Evolutionary conservation across 1,284 basidiomycete species (phyloP).

Genomic region (Sanghuangporus weigelae): DNA sequence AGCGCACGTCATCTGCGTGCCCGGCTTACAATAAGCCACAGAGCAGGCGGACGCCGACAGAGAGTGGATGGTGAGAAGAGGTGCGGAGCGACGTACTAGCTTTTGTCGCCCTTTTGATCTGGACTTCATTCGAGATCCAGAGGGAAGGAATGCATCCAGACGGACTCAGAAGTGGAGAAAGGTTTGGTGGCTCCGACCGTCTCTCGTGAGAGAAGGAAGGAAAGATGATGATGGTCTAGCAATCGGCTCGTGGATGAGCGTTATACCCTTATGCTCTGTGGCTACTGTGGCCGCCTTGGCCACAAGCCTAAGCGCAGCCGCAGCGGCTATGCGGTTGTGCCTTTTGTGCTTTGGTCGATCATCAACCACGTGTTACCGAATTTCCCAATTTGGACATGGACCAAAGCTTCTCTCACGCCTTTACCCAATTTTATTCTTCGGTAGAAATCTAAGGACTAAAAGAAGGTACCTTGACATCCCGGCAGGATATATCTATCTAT

Average conservation of each 20-base stretch:
- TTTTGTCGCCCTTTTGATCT: not conserved
- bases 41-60: constrained; percentile 5
- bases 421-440: too few relatives aligned
- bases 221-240: not conserved
- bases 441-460: too few relatives aligned
- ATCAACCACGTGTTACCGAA: too few relatives aligned
- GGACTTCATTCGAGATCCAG: not conserved
- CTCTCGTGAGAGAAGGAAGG: not conserved
- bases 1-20: not conserved
- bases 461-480: too few relatives aligned
- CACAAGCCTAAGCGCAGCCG: not conserved
- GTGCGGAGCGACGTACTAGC: not conserved
- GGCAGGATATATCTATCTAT: too few relatives aligned
- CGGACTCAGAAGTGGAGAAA: not conserved
- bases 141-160: constrained; percentile 8
- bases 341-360: too few relatives aligned
- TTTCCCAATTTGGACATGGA: too few relatives aligned
- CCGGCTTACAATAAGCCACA: not conserved
- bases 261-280: not conserved
- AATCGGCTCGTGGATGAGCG: not conserved
- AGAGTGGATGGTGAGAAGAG: not conserved
- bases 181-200: not conserved
- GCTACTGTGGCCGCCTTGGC: not conserved
- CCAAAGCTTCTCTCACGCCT: too few relatives aligned
- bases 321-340: too few relatives aligned